Percentiles rank a stretch among this genome's conserved stretches.
These are phyloP conservation scores for Mycena alexandri DNA, from an alignment of 768 basidiomycete genomes.

Conservation along the genomic window DNA sequence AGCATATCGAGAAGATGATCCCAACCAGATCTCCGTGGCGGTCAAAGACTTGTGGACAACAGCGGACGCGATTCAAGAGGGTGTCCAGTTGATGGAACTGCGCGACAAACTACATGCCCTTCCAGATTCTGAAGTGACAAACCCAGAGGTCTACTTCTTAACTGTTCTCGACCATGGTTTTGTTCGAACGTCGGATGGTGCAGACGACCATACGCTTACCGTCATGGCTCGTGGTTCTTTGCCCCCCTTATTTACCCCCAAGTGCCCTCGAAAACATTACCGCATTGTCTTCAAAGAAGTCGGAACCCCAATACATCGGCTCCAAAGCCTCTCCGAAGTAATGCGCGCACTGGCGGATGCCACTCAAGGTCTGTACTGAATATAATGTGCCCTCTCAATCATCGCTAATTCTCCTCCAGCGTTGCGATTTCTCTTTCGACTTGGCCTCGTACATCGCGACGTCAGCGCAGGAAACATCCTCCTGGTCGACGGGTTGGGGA, in stretches of 20 bases:
- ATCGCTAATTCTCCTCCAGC: no score
- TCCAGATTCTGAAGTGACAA: background rate
- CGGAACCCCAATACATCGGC: background rate
- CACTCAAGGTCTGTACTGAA: background rate
- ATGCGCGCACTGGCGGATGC: conserved; percentile 3
- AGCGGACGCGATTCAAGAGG: background rate
- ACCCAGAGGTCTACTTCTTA: background rate
- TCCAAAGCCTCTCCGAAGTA: background rate
- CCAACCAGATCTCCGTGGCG: background rate
- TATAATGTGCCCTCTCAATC: background rate
- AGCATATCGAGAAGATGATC: conserved; percentile 13
- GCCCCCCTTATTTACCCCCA: background rate
- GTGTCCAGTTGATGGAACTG: background rate
- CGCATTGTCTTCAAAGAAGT: conserved; percentile 6
- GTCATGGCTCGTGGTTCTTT: background rate
- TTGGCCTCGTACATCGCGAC: background rate
- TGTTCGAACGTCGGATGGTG: background rate
- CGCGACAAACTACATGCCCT: background rate
- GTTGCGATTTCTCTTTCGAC: background rate
- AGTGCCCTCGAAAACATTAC: conserved; percentile 1
- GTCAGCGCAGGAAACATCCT: background rate
- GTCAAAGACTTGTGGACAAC: conserved; percentile 17
- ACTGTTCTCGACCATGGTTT: conserved; percentile 10
- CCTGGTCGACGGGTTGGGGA: background rate
- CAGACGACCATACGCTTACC: conserved; percentile 5